These are phyloP conservation scores for Andrographis paniculata DNA, from an alignment of 305 asterid genomes.

Conservation along the genomic window DNA sequence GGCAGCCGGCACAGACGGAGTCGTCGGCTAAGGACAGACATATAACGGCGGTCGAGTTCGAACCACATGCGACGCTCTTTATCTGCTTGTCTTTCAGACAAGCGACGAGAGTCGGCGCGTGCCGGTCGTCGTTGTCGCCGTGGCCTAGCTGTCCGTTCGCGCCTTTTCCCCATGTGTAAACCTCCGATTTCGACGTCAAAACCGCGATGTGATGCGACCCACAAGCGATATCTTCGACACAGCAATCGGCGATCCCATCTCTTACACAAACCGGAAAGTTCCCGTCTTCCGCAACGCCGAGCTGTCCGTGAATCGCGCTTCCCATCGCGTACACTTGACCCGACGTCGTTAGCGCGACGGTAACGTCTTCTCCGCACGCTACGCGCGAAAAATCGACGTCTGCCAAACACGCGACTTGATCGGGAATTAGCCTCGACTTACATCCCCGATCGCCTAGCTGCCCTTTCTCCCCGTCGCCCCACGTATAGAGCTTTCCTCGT, in stretches of 20 bases:
- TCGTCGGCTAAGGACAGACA: not conserved
- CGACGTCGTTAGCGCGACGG: conserved; percentile 41
- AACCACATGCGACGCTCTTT: conserved; percentile 1
- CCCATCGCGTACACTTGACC: conserved; percentile 84
- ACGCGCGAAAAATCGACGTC: conserved; percentile 40
- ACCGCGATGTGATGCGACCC: conserved; percentile 4
- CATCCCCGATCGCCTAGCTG: conserved; percentile 64
- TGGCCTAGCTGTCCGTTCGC: not conserved
- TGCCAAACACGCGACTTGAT: conserved; percentile 33
- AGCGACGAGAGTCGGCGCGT: not conserved
- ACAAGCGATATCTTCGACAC: not conserved
- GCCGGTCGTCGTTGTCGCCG: not conserved
- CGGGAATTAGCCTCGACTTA: conserved; percentile 43
- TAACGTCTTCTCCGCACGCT: conserved; percentile 18
- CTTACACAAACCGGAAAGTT: not conserved
- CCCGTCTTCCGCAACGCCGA: not conserved
- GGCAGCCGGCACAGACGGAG: conserved; percentile 5
- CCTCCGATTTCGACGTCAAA: not conserved
- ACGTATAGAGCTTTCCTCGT: conserved; percentile 67
- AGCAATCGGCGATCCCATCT: not conserved
- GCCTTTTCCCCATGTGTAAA: conserved; percentile 8
- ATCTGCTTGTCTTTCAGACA: not conserved
- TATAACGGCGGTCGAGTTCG: not conserved
- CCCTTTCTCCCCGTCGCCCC: conserved; percentile 90
- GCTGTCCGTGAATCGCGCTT: conserved; percentile 11